These are phyloP conservation scores for Speleostelium caveatum DNA, from an alignment of 78 protist genomes.

Conservation along the genomic window DNA sequence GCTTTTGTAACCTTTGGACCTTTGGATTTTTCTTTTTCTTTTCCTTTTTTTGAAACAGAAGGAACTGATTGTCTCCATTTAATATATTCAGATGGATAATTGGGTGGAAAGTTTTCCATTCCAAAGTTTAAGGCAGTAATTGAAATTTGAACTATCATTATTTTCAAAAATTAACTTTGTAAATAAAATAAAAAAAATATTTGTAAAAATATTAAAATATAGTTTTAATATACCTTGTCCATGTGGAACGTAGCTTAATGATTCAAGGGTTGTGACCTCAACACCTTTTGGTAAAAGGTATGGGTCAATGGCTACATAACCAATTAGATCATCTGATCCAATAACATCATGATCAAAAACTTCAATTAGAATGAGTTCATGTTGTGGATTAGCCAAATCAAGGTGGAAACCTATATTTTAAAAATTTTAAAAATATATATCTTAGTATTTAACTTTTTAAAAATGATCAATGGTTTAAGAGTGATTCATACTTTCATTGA, in stretches of 20 bases:
- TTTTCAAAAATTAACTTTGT: too few relatives aligned
- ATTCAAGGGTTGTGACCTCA: slow-evolving; percentile 29
- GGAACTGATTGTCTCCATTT: background rate
- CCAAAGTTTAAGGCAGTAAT: slow-evolving; percentile 36
- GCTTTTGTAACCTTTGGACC: background rate
- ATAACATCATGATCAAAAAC: slow-evolving; percentile 53
- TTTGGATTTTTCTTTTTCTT: background rate
- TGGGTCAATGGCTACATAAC: slow-evolving; percentile 59
- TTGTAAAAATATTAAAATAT: too few relatives aligned
- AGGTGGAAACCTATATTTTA: slow-evolving; percentile 10
- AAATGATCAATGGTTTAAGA: background rate
- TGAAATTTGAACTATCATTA: slow-evolving; percentile 14
- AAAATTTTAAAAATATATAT: background rate
- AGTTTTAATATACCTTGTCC: too few relatives aligned
- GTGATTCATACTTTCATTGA: background rate
- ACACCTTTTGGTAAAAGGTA: slow-evolving; percentile 35
- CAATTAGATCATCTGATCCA: slow-evolving; percentile 39
- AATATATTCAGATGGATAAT: slow-evolving; percentile 15
- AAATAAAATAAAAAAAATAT: too few relatives aligned
- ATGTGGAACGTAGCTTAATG: background rate
- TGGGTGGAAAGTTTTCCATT: background rate
- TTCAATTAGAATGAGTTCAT: slow-evolving; percentile 23
- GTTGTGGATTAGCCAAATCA: slow-evolving; percentile 10
- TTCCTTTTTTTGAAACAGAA: background rate
- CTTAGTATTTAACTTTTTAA: too few relatives aligned